A percentile compares a stretch with the other conserved stretches of the same genome.
Evolutionary conservation across 2,329 filamentous ascomycete genomes (phyloP).

Genomic region (Fusarium mangiferae): DNA sequence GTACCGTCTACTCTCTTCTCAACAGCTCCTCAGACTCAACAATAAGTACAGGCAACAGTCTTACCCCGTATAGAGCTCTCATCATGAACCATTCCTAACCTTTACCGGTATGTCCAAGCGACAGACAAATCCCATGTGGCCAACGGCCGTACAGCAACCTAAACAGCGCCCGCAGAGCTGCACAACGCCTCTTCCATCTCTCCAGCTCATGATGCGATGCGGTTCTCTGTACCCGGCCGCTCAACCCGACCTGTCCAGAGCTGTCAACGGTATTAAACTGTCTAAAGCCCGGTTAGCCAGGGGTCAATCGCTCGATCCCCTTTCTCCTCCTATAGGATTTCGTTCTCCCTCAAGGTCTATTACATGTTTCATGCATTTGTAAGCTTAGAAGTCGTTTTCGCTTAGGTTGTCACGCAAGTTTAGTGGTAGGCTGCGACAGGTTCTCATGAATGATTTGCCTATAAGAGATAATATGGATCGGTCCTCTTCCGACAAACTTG

Average conservation of each 20-base stretch:
- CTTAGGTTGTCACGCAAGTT: neutral
- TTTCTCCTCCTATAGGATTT: neutral
- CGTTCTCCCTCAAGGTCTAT: neutral
- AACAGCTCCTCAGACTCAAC: neutral
- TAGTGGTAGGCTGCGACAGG: neutral
- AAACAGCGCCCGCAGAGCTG: slow-evolving; percentile 27
- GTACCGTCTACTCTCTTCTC: neutral
- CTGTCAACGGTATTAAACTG: neutral
- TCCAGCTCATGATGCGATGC: slow-evolving; percentile 1
- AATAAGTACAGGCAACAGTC: neutral
- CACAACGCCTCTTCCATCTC: slow-evolving; percentile 24
- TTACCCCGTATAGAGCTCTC: neutral
- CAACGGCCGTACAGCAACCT: slow-evolving; percentile 11
- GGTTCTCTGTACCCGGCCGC: slow-evolving; percentile 1
- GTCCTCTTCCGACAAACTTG: neutral
- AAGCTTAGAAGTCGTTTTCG: neutral
- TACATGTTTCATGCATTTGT: slow-evolving; percentile 6
- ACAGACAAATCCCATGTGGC: neutral
- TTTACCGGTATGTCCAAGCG: neutral
- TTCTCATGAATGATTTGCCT: neutral
- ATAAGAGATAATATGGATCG: neutral
- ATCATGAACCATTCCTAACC: slow-evolving; percentile 2
- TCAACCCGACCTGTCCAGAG: neutral
- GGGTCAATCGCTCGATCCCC: neutral
- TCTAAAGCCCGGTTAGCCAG: neutral